These are phyloP conservation scores for Cichorium intybus DNA, from an alignment of 140 eudicot species.

Conservation along the genomic window DNA sequence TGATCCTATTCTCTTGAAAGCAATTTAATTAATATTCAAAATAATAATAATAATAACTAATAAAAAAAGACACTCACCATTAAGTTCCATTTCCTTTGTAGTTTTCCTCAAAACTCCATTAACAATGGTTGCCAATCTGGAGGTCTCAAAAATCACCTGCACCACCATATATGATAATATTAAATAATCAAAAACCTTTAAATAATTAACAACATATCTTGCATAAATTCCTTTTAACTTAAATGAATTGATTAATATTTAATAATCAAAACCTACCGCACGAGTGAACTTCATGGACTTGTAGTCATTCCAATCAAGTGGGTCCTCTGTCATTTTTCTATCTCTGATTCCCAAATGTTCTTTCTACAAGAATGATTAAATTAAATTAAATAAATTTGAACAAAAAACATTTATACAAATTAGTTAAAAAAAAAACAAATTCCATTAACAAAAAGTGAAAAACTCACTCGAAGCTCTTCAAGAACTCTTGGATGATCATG, in stretches of 20 bases:
- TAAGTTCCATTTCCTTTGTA: conserved; percentile 82
- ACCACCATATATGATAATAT: conserved; percentile 13
- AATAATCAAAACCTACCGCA: conserved; percentile 65
- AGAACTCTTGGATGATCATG: conserved; percentile 95
- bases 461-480: conserved; percentile 80
- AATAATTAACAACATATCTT: conserved; percentile 17
- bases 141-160: conserved; percentile 96
- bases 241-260: not conserved
- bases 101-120: conserved; percentile 96
- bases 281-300: conserved; percentile 93
- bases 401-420: not conserved
- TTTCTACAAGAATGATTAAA: conserved; percentile 44
- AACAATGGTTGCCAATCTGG: conserved; percentile 95
- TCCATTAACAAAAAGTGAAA: not conserved
- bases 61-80: conserved; percentile 60
- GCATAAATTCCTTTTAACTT: conserved; percentile 19
- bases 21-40: not conserved
- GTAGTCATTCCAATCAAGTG: conserved; percentile 83
- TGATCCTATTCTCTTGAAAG: no score
- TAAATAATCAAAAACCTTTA: not conserved
- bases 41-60: not conserved
- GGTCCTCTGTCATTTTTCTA: conserved; percentile 70
- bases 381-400: conserved; percentile 4
- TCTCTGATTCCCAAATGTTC: conserved; percentile 87
- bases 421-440: not conserved